phyloP scores from a whole-genome alignment of 2,329 filamentous ascomycete genomes.

The Dactylellina haptotyla region DNA sequence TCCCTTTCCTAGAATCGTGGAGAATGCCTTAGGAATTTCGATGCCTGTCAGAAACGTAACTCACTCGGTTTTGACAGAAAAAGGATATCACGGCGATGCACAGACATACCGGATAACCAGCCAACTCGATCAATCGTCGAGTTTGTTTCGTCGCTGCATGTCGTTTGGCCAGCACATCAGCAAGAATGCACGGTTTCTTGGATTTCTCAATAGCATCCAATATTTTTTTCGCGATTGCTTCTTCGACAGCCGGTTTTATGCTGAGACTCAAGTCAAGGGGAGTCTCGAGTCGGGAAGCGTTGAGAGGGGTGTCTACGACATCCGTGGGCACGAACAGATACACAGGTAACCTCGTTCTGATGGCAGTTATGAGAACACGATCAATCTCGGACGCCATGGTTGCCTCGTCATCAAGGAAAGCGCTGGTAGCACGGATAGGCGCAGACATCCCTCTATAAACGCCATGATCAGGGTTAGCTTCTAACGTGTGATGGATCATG shows the following conservation, averaged over 20 bases:
- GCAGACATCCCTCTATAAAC: slow-evolving; percentile 58
- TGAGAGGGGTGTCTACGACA: slow-evolving; percentile 63
- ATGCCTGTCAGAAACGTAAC: neutral
- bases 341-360: slow-evolving; percentile 68
- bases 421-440: slow-evolving; percentile 59
- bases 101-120: slow-evolving; percentile 46
- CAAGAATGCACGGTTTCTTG: slow-evolving; percentile 66
- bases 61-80: neutral
- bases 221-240: slow-evolving; percentile 60
- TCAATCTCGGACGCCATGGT: slow-evolving; percentile 67
- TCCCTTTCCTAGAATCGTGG: slow-evolving; percentile 49
- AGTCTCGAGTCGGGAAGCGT: slow-evolving; percentile 59
- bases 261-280: slow-evolving; percentile 56
- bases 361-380: slow-evolving; percentile 65
- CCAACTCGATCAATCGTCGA: slow-evolving; percentile 29
- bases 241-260: slow-evolving; percentile 55
- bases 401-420: slow-evolving; percentile 63
- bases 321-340: slow-evolving; percentile 70
- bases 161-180: slow-evolving; percentile 62
- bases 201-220: slow-evolving; percentile 63
- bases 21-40: slow-evolving; percentile 22
- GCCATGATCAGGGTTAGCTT: slow-evolving; percentile 60
- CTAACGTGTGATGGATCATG: slow-evolving; percentile 68
- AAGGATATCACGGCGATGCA: neutral
- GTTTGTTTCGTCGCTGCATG: slow-evolving; percentile 41